These are phyloP conservation scores for Vitrella brassicaformis DNA, from an alignment of 73 alveolate species.

Conservation along the genomic window DNA sequence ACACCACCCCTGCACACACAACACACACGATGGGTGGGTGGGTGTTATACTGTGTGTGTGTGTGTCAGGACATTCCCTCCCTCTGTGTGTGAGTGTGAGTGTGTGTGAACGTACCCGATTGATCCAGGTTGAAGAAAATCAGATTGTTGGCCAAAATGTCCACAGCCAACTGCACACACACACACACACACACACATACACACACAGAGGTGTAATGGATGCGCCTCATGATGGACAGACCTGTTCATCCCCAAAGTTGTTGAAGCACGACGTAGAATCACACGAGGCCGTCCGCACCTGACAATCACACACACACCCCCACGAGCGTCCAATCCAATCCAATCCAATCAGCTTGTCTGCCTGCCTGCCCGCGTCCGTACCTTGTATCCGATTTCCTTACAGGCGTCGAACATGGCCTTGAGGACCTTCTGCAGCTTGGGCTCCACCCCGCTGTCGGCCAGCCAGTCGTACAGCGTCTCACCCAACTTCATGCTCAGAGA, in stretches of 20 bases:
- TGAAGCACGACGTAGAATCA: conserved; percentile 10
- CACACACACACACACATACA: neutral
- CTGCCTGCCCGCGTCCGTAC: neutral
- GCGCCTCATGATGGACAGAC: neutral
- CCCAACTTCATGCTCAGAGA: neutral
- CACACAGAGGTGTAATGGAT: neutral
- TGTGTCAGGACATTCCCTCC: too few relatives aligned
- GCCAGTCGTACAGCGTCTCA: neutral
- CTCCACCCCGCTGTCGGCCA: neutral
- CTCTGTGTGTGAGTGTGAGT: neutral
- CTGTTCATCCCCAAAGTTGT: neutral
- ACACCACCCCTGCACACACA: neutral
- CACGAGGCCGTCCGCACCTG: conserved; percentile 22
- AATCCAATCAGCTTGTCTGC: neutral
- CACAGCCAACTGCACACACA: neutral
- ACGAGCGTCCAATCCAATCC: neutral
- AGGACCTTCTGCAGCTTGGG: neutral
- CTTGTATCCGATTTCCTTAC: neutral
- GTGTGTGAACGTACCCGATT: neutral
- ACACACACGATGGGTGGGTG: too few relatives aligned
- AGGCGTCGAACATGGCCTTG: neutral
- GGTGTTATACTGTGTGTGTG: too few relatives aligned
- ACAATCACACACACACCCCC: neutral
- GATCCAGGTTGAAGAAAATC: neutral
- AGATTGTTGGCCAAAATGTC: neutral